Base-by-base conservation (phyloP, 495 filamentous ascomycete genomes). In the Neurospora tetraspora region DNA sequence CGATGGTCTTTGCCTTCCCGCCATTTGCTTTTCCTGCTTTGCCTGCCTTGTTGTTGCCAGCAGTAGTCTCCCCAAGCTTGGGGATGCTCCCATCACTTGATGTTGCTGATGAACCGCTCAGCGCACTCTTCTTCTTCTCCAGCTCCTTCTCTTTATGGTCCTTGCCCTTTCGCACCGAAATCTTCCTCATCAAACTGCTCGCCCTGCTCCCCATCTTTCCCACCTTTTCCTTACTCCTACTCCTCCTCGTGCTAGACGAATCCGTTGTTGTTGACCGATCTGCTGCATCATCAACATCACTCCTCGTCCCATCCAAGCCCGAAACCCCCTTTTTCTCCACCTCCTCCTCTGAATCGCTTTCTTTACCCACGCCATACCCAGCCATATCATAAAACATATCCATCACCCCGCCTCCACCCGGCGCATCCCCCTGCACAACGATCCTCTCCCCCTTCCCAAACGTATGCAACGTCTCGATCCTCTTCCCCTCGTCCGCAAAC, bases 401-500 rank as follows among this genome's bases (percentile, higher is more conserved):
- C 69, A 83, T 76, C 11, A 89, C 69, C 1, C 85, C 83, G 4
- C 68, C 78, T 7, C 83, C 84, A 8, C 83, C 83, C 0, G 86
- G 83, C 16, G 84, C 82, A 34, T 82, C 81, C n/a, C 83, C 84
- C 76, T 92, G 86, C 53, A 96, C 86, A 43, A 93, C 83, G n/a
- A 90, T 87, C 70, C 92, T 85, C 82, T 99, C 96, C 12, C 84
- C 83, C 42, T 86, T 86, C 47, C 83, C 86, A 79, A 99, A 98
- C 0, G 89, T 89, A 79, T 99, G 94, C 71, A 96, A 90, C 37
- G 86, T 86, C 80, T 93, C 90, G 73, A 97, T 97, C 77, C 86
- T 90, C 84, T 91, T 94, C 8, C 96, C 96, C 74, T 95, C 90
- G 23, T 99, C 91, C 5, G 91, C 90, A 72, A 88, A 99, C 1